Percentiles rank a stretch among this genome's conserved stretches.
These are phyloP conservation scores for Podospora didyma DNA, from an alignment of 495 filamentous ascomycete genomes.

Conservation along the genomic window DNA sequence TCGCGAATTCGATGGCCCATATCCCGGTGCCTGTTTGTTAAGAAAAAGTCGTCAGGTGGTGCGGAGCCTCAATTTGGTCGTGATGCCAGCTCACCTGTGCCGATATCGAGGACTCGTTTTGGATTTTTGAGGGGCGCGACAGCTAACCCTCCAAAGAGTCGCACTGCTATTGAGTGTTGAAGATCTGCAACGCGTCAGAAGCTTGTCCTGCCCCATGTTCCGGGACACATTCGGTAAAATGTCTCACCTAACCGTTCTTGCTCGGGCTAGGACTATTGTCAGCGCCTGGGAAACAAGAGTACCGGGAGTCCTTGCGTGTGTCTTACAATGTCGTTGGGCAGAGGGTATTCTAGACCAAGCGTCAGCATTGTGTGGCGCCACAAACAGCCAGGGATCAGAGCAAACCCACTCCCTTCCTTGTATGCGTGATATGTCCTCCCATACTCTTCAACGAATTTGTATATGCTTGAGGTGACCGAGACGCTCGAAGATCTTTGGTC, in stretches of 20 bases:
- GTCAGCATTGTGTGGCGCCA: neutral
- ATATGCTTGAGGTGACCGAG: neutral
- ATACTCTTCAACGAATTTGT: constrained; percentile 30
- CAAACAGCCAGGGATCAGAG: neutral
- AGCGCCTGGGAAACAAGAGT: neutral
- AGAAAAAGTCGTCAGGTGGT: too few species aligned
- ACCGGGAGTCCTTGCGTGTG: neutral
- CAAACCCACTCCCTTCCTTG: constrained; percentile 30
- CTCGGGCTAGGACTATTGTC: constrained; percentile 1
- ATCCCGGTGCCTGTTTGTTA: constrained; percentile 27
- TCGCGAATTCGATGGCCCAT: constrained; percentile 24
- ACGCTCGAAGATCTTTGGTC: neutral
- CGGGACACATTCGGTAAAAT: too few species aligned
- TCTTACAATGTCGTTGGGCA: neutral
- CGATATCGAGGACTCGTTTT: constrained; percentile 20
- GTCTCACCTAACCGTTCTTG: constrained; percentile 16
- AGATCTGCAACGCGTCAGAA: neutral
- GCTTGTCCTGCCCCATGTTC: neutral
- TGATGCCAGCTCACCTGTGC: too few species aligned
- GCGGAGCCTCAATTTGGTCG: too few species aligned
- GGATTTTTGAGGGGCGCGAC: neutral
- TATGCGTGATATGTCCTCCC: constrained; percentile 48
- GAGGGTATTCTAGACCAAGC: neutral
- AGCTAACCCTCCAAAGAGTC: constrained; percentile 3
- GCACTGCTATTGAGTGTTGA: neutral